phyloP scores from a whole-genome alignment of 2,329 filamentous ascomycete species.

The Alternaria postmessia region DNA sequence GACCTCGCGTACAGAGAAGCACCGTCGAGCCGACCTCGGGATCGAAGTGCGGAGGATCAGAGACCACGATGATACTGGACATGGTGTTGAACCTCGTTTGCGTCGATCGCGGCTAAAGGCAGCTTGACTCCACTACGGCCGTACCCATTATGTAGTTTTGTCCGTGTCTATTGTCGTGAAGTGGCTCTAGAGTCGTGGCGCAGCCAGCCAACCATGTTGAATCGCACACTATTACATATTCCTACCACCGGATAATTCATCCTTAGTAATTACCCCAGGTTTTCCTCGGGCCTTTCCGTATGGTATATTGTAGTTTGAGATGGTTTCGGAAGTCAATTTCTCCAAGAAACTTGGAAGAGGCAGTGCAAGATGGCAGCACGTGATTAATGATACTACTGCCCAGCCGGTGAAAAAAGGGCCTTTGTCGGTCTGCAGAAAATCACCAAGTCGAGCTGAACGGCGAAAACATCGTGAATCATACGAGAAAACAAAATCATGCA shows the following conservation, averaged over 20 bases:
- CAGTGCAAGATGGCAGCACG: slow-evolving; percentile 1
- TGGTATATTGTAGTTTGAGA: neutral
- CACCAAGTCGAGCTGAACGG: neutral
- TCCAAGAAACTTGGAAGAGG: neutral
- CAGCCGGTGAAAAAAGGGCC: slow-evolving; percentile 10
- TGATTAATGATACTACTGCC: neutral
- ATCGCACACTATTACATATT: neutral
- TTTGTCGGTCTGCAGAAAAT: neutral
- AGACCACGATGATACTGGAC: neutral
- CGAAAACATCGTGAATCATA: neutral
- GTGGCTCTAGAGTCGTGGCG: neutral
- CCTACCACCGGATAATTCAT: neutral
- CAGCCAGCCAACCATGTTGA: neutral
- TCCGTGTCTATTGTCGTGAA: neutral
- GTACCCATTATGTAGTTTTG: neutral
- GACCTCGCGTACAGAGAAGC: neutral
- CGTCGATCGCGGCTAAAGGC: neutral
- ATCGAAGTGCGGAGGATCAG: neutral
- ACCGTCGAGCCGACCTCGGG: neutral
- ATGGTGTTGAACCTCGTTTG: neutral
- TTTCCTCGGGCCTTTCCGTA: neutral
- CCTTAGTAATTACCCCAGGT: neutral
- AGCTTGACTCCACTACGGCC: neutral
- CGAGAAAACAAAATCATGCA: neutral
- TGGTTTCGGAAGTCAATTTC: neutral